Evolutionary conservation across 345 rosid genomes (phyloP), one percentile per base, ranked within the genome.

Genomic region (Syzygium aromaticum): DNA sequence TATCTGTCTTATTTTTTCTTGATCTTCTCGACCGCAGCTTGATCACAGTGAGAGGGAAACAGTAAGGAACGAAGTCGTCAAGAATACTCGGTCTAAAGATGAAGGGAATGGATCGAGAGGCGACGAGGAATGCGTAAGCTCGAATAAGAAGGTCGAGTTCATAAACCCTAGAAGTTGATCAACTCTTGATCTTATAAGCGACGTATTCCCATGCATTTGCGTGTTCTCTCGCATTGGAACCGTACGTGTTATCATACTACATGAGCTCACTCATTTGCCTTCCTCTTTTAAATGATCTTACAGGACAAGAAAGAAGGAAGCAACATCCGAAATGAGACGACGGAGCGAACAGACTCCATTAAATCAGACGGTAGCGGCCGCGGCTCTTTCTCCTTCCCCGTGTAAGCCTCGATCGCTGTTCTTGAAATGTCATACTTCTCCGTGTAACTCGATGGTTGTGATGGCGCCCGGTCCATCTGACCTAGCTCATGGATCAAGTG

Each of bases 381-480:
- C 25, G 94, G 91, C 15, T 95, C 98, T 3, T 95, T 95, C 89
- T 93, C 97, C 51, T 94, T 95, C 87, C 98, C 98, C 3, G 73
- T 30, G 73, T 61, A 61, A 61, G 73, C 73, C 33, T 61, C 73
- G 38, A n/a, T 61, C 73, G 17, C 6, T 7, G 46, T 43, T 43
- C 46, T 43, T 43, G 46, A 43, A 43, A 43, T 43, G 46, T 43
- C 46, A 43, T 43, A 43, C 46, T 43, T 43, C 46, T 43, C 46
- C 25, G 3, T 54, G 59, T 21, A 21, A 54, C 25, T 54, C 25
- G 11, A 54, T 25, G 25, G 1, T 54, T 8, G 25, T 8, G 59
- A 54, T 21, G 21, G 25, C 25, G 11, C 25, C 59, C 4, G 11
- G 59, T 54, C 25, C 11, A 21, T 7, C 3, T 21, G 13, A 0